phyloP scores from a whole-genome alignment of 2,329 filamentous ascomycete genomes.

The Epichloe glyceriae region DNA sequence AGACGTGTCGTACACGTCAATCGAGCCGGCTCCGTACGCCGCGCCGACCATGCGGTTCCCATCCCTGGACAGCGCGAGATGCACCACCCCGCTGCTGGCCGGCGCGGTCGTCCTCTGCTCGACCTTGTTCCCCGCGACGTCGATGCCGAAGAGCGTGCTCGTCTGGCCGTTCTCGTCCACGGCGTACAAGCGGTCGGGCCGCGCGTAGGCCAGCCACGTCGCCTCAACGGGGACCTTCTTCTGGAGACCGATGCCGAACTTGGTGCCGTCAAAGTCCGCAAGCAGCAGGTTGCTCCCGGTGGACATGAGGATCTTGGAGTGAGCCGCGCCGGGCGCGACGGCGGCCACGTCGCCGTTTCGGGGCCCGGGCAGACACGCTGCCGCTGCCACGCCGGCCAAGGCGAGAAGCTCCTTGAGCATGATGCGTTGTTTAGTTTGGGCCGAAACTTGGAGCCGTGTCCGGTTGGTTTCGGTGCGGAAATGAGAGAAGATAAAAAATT shows the following conservation, averaged over 20 bases:
- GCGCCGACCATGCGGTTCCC: slow-evolving; percentile 32
- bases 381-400: background rate
- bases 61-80: slow-evolving; percentile 32
- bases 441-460: no score
- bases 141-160: slow-evolving; percentile 27
- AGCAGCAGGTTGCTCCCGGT: slow-evolving; percentile 26
- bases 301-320: slow-evolving; percentile 24
- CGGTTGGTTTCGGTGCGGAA: no score
- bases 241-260: slow-evolving; percentile 25
- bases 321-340: background rate
- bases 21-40: slow-evolving; percentile 25
- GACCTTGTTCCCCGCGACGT: slow-evolving; percentile 19
- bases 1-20: slow-evolving; percentile 34
- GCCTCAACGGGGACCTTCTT: slow-evolving; percentile 23
- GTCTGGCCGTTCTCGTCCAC: slow-evolving; percentile 32
- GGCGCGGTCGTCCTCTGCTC: slow-evolving; percentile 12
- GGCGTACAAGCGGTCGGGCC: slow-evolving; percentile 29
- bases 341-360: background rate
- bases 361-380: background rate
- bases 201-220: slow-evolving; percentile 33
- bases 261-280: slow-evolving; percentile 27
- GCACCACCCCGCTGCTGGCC: slow-evolving; percentile 32
- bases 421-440: no score
- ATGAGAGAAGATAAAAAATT: no score
- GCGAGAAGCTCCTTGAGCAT: background rate